Base-by-base conservation (phyloP, 2,329 filamentous ascomycete genomes). In the Hypoxylon rubiginosum region DNA sequence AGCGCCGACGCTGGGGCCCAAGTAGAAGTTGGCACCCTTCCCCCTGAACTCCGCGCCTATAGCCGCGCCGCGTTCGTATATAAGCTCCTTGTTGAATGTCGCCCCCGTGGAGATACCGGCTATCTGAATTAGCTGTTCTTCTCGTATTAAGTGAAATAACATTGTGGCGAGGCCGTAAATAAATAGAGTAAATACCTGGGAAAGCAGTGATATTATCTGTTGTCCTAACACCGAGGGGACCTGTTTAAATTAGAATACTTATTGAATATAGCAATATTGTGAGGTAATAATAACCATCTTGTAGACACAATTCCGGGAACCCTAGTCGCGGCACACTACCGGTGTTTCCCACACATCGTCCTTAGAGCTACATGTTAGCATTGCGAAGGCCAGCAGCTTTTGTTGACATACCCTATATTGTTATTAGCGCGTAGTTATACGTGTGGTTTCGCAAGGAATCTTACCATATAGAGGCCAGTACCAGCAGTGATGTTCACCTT, bases 401-500 rank as follows among this genome's bases (percentile, higher is more conserved):
- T 13, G 19, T 46, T 24, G n/a, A 58, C 68, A 24, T 71, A 72
- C 70, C 70, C 67, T 72, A 41, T 50, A 21, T 50, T 60, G 28
- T 36, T 19, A 53, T 62, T 43, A 59, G 62, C 24, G 30, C 21
- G 45, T 32, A 32, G n/a, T 45, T 32, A 46, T 13, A 7, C 74
- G 69, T n/a, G 54, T 30, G 58, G 53, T 57, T 45, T 36, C n/a
- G 28, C 11, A 45, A 41, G 21, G 24, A 82, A 43, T 15, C 70
- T 58, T 63, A 86, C 91, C 91, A 93, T 94, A 68, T 84, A 90
- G 45, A 90, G 84, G 1, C 91, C 91, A 1, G 86, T 90, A 3
- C 92, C 92, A 1, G 87, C 86, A 0, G 91, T 93, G 55, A 94
- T 84, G 74, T 94, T 94, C 3, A 91, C 90, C 80, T 94, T 95